Evolutionary conservation across 2,329 filamentous ascomycete species (phyloP).

Genomic region (Aspergillus aculeatus): DNA sequence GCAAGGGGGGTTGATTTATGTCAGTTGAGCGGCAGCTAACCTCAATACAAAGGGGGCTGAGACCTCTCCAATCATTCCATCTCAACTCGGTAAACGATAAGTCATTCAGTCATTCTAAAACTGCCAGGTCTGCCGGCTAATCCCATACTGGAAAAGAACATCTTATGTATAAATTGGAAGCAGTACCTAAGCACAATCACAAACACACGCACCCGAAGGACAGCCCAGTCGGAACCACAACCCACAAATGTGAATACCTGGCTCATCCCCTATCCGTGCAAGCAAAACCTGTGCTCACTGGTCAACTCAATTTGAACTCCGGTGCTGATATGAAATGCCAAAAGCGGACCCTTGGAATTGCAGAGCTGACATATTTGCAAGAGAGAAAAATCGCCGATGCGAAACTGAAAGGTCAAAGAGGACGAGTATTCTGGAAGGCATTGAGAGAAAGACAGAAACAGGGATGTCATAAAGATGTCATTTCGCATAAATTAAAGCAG

Average conservation of each 20-base stretch:
- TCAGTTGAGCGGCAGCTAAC: neutral
- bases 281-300: neutral
- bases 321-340: neutral
- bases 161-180: neutral
- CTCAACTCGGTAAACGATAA: neutral
- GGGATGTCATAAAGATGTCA: constrained; percentile 22
- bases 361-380: neutral
- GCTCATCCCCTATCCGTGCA: neutral
- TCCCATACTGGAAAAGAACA: neutral
- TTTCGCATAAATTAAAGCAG: constrained; percentile 24
- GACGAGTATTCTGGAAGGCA: neutral
- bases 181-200: neutral
- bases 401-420: constrained; percentile 4
- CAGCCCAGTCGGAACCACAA: neutral
- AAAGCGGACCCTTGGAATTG: neutral
- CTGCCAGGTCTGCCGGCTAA: neutral
- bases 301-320: neutral
- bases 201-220: neutral
- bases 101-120: neutral
- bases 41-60: neutral
- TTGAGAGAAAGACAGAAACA: neutral
- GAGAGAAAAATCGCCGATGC: neutral
- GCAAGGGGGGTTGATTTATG: neutral
- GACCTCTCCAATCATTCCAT: neutral
- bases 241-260: neutral